Percentiles rank a stretch among this genome's conserved stretches.
Conservation (phyloP, 768 basidiomycete species). For the Melanogaster broomeanus region DNA sequence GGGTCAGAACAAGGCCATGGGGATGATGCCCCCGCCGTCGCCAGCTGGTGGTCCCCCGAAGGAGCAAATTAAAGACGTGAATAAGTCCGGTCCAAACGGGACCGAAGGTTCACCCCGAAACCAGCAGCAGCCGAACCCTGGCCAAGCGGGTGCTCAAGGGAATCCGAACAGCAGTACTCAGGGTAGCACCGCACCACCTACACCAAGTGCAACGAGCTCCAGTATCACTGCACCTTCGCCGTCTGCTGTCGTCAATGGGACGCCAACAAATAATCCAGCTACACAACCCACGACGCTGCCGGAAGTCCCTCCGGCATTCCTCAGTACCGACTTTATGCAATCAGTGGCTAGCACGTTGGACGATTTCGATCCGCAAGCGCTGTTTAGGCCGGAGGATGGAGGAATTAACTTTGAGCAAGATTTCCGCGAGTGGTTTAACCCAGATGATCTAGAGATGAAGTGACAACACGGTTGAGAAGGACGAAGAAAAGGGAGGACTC, state of each 20-base stretch:
- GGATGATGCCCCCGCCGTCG: slow-evolving; percentile 55
- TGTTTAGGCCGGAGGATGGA: slow-evolving; percentile 49
- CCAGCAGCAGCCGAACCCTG: slow-evolving; percentile 29
- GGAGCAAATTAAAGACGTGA: slow-evolving; percentile 35
- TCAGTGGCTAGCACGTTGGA: slow-evolving; percentile 43
- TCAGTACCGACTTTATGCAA: slow-evolving; percentile 46
- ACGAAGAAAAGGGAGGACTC: slow-evolving; percentile 2
- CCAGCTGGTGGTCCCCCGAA: slow-evolving; percentile 39
- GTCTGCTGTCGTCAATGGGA: slow-evolving; percentile 34
- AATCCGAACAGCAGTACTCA: slow-evolving; percentile 18
- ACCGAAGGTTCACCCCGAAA: slow-evolving; percentile 48
- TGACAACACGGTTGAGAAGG: background rate
- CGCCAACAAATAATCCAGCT: slow-evolving; percentile 30
- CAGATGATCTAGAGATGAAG: slow-evolving; percentile 41
- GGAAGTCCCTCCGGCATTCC: slow-evolving; percentile 24
- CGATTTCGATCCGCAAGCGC: slow-evolving; percentile 32
- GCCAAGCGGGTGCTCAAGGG: slow-evolving; percentile 25
- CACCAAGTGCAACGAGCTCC: slow-evolving; percentile 34
- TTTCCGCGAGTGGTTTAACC: slow-evolving; percentile 77
- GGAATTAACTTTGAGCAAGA: slow-evolving; percentile 68
- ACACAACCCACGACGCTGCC: slow-evolving; percentile 25
- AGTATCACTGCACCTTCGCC: slow-evolving; percentile 42
- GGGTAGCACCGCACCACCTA: slow-evolving; percentile 38
- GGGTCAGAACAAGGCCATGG: slow-evolving; percentile 38
- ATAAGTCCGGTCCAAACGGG: slow-evolving; percentile 29